A percentile compares a stretch with the other conserved stretches of the same genome.
Evolutionary conservation across 1,284 basidiomycete genomes (phyloP).

Genomic region (Ustilago loliicola): DNA sequence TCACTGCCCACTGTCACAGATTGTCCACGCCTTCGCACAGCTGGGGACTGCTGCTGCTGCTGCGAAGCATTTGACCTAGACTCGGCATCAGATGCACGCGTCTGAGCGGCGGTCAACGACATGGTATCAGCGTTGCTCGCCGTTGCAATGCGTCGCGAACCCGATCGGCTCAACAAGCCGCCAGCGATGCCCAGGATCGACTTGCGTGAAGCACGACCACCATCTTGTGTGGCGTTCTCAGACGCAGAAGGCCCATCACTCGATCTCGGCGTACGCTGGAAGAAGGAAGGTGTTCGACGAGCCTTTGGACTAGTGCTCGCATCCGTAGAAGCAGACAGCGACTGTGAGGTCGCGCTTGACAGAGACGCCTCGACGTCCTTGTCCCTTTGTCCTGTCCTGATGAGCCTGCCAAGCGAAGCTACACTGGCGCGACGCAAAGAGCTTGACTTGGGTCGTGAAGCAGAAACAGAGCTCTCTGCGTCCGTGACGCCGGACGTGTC

Average conservation of each 20-base stretch:
- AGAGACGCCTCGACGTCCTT: constrained; percentile 24
- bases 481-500: constrained; percentile 9
- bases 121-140: constrained; percentile 12
- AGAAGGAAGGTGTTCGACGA: constrained; percentile 56
- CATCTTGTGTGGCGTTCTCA: constrained; percentile 30
- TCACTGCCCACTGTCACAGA: constrained; percentile 1
- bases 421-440: constrained; percentile 40
- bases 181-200: constrained; percentile 59
- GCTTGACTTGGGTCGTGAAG: constrained; percentile 27
- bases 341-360: constrained; percentile 21
- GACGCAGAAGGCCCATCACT: constrained; percentile 27
- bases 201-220: constrained; percentile 60
- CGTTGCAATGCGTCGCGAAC: constrained; percentile 25
- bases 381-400: constrained; percentile 35
- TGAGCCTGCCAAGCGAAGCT: constrained; percentile 34
- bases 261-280: constrained; percentile 45
- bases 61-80: constrained; percentile 6
- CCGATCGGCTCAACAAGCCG: constrained; percentile 44
- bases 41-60: constrained; percentile 14
- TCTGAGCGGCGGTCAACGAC: neutral
- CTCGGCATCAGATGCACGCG: neutral
- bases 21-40: constrained; percentile 32
- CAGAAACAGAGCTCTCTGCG: neutral
- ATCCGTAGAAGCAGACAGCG: constrained; percentile 21
- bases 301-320: constrained; percentile 46